Conservation (phyloP, 2,329 filamentous ascomycete species). For the Calonectria hongkongensis region DNA sequence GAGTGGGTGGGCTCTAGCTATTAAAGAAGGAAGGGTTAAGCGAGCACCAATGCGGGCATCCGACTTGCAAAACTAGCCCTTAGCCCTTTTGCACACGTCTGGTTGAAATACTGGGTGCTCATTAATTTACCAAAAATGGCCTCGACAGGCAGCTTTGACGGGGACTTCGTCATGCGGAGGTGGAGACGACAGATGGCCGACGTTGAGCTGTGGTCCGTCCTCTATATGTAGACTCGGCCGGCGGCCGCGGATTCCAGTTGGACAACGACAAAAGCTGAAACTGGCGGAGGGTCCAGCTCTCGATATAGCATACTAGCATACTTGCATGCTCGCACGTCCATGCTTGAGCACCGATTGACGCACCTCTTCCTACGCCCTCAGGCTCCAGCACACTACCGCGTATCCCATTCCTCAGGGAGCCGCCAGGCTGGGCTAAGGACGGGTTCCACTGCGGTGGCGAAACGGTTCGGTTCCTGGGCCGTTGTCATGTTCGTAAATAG, state of each 20-base stretch:
- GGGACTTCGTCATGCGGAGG: conserved; percentile 21
- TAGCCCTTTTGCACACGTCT: neutral
- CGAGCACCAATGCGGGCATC: neutral
- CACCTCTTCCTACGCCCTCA: conserved; percentile 11
- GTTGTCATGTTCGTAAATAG: conserved; percentile 44
- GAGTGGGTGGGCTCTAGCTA: conserved; percentile 20
- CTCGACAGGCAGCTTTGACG: conserved; percentile 10
- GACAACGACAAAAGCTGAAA: conserved; percentile 17
- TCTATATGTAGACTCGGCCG: conserved; percentile 6
- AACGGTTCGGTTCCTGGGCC: conserved; percentile 47
- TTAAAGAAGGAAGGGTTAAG: conserved; percentile 12
- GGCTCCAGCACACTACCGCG: conserved; percentile 5
- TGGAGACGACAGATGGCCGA: conserved; percentile 2
- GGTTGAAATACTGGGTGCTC: neutral
- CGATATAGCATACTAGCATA: conserved; percentile 5
- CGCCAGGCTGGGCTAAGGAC: conserved; percentile 33
- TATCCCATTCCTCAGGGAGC: conserved; percentile 24
- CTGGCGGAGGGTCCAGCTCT: conserved; percentile 25
- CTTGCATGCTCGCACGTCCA: neutral
- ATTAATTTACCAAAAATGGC: too few species aligned
- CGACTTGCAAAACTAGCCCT: neutral
- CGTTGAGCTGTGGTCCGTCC: conserved; percentile 1
- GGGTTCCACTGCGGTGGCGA: conserved; percentile 47
- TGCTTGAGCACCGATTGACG: conserved; percentile 17
- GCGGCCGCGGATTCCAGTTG: conserved; percentile 14